Base-by-base conservation (phyloP, 2,329 filamentous ascomycete genomes). In the Neofusicoccum kwambonambiense region DNA sequence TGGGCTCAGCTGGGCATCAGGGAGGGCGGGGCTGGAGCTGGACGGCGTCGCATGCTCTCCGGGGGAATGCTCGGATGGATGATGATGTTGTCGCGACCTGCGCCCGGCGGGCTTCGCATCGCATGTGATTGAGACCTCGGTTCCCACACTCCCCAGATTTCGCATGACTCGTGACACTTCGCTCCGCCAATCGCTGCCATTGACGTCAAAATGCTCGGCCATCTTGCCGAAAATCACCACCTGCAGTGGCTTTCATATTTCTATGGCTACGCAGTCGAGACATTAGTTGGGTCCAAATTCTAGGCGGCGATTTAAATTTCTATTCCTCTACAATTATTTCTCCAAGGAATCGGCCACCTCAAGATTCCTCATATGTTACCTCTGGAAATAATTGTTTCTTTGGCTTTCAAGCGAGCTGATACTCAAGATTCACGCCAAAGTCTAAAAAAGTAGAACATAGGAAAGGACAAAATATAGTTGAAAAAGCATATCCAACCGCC, bases 111-210 rank as follows among this genome's bases (percentile, higher is more conserved):
- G 34, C n/a, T 39, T 35, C 44, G 61, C 61, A 64, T 64, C 44
- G 61, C 61, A 64, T 64, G 61, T 64, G 61, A 64, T 56, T 56
- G 50, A 41, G 41, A 64, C 61, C 61, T 64, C 61, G 61, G 61
- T 37, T 15, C 37, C 13, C 37, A 39, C 37, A 39, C 56, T 64
- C 61, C 61, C 61, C 61, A 27, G 61, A 64, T 50, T 63, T 64
- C 37, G 61, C 39, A 52, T 64, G 61, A 64, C 61, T 64, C 61
- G 61, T 52, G 56, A 60, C 56, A 47, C 41, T 4, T 35, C 52
- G 35, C 17, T 56, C 52, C 19, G 37, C 52, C 19, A 35, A 45
- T 19, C 56, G 42, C 56, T 47, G 56, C 31, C 42, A 11, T 60
- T 47, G 56, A 60, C 56, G 56, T 60, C 42, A 60, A 60, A 31